These are phyloP conservation scores for Alternaria alternata DNA, from an alignment of 2,329 filamentous ascomycete genomes.

Conservation along the genomic window DNA sequence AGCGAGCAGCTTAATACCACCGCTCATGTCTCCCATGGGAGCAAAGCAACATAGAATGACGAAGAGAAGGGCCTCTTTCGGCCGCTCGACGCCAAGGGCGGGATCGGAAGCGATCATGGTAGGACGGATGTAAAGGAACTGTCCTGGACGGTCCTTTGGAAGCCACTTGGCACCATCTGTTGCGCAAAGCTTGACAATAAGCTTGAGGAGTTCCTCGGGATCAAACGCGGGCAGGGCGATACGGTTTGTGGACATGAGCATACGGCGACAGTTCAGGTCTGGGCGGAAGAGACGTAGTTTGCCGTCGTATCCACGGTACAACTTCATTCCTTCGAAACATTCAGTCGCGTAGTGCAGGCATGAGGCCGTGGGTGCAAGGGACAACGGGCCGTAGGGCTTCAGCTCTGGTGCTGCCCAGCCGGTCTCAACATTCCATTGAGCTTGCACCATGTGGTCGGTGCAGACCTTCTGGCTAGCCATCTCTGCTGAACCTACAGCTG, in stretches of 20 bases:
- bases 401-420: conserved; percentile 81
- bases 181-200: conserved; percentile 75
- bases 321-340: conserved; percentile 89
- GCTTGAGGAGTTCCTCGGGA: conserved; percentile 74
- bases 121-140: conserved; percentile 84
- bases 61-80: conserved; percentile 86
- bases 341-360: conserved; percentile 89
- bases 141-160: conserved; percentile 70
- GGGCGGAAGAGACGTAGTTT: conserved; percentile 81
- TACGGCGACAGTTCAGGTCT: conserved; percentile 73
- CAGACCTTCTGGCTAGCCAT: conserved; percentile 55
- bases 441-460: conserved; percentile 91
- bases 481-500: conserved; percentile 52
- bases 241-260: conserved; percentile 63
- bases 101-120: conserved; percentile 85
- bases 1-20: conserved; percentile 74
- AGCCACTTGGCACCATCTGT: conserved; percentile 82
- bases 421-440: conserved; percentile 67
- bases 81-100: conserved; percentile 81
- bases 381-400: conserved; percentile 78
- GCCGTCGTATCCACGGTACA: conserved; percentile 72
- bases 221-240: conserved; percentile 80
- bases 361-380: conserved; percentile 81
- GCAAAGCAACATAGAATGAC: conserved; percentile 69
- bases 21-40: conserved; percentile 49